Percentiles rank a stretch among this genome's conserved stretches.
These are phyloP conservation scores for Tuctoria greenei DNA, from an alignment of 176 grass and related monocot species.

Conservation along the genomic window DNA sequence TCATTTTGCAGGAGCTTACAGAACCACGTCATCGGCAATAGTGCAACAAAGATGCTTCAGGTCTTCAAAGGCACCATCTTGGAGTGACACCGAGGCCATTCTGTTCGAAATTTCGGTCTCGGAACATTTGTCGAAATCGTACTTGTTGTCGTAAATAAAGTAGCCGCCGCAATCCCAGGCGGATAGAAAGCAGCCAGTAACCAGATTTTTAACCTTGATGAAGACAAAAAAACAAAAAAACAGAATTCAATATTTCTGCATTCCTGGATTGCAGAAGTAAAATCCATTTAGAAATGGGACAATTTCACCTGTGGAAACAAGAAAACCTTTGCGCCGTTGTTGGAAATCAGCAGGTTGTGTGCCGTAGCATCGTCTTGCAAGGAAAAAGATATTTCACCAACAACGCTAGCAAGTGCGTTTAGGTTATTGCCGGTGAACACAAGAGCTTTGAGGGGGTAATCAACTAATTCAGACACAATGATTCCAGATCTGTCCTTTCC, in stretches of 20 bases:
- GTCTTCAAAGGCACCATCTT: conserved; percentile 45
- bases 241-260: neutral
- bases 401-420: conserved; percentile 28
- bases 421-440: conserved; percentile 53
- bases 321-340: conserved; percentile 53
- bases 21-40: conserved; percentile 26
- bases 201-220: conserved; percentile 43
- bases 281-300: neutral
- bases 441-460: conserved; percentile 62
- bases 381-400: conserved; percentile 43
- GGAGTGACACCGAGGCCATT: conserved; percentile 42
- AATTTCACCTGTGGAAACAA: conserved; percentile 63
- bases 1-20: neutral
- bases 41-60: conserved; percentile 52
- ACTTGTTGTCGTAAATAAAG: conserved; percentile 48
- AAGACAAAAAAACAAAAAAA: neutral
- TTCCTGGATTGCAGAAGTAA: neutral
- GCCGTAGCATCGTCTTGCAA: conserved; percentile 32
- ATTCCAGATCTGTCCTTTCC: conserved; percentile 30
- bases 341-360: conserved; percentile 59
- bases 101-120: conserved; percentile 52
- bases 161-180: conserved; percentile 69
- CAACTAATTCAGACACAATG: conserved; percentile 49
- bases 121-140: conserved; percentile 38
- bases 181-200: conserved; percentile 37